phyloP scores from a whole-genome alignment of 2,329 filamentous ascomycete species.

The Esteya vermicola region DNA sequence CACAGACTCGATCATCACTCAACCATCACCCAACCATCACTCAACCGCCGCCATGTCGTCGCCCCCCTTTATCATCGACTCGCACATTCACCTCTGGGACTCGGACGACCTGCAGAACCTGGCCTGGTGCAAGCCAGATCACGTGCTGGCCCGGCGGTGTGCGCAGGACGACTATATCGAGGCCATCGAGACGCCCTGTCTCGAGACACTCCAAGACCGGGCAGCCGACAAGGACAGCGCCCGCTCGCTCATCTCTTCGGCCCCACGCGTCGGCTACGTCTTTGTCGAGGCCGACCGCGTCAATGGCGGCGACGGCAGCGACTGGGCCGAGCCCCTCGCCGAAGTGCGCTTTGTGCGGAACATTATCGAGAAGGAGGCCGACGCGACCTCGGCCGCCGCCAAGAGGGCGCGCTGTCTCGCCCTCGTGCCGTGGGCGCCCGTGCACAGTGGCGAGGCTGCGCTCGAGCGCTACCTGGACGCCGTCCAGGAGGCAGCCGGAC shows the following conservation, averaged over 20 bases:
- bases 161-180: constrained; percentile 46
- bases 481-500: constrained; percentile 47
- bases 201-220: neutral
- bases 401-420: constrained; percentile 46
- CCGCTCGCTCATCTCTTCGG: too few species aligned
- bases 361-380: constrained; percentile 38
- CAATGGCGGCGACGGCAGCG: constrained; percentile 40
- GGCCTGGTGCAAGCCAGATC: constrained; percentile 49
- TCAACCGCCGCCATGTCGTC: constrained; percentile 6
- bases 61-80: constrained; percentile 53
- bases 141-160: constrained; percentile 48
- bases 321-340: constrained; percentile 54
- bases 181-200: constrained; percentile 9
- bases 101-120: constrained; percentile 50
- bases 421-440: constrained; percentile 74
- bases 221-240: constrained; percentile 15
- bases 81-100: constrained; percentile 84
- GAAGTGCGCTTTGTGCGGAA: constrained; percentile 58
- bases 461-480: constrained; percentile 51
- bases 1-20: neutral
- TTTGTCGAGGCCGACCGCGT: constrained; percentile 73
- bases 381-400: constrained; percentile 38
- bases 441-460: constrained; percentile 47
- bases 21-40: neutral
- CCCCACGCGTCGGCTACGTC: constrained; percentile 50